Conservation (phyloP, 768 basidiomycete genomes). For the Cyathus striatus region DNA sequence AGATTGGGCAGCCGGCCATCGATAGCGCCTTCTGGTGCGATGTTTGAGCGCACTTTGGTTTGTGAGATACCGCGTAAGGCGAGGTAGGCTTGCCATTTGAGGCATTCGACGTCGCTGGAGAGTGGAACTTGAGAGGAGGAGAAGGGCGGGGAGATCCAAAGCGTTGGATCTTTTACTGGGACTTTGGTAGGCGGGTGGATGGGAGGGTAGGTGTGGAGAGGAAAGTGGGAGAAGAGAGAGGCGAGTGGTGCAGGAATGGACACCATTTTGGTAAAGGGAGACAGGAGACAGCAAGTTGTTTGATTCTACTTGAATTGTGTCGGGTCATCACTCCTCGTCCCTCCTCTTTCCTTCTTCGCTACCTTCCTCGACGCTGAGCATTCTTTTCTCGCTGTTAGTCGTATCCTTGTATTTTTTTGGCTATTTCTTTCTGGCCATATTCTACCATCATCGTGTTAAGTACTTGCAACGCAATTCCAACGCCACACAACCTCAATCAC, state of each 20-base stretch:
- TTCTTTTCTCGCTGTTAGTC: too few species aligned
- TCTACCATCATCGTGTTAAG: too few species aligned
- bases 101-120: conserved; percentile 77
- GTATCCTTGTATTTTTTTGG: too few species aligned
- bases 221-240: conserved; percentile 54
- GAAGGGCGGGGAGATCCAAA: conserved; percentile 63
- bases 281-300: neutral
- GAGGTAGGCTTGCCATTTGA: conserved; percentile 87
- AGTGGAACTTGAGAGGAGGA: conserved; percentile 28
- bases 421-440: too few species aligned
- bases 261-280: conserved; percentile 10
- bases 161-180: conserved; percentile 31
- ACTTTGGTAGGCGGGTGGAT: conserved; percentile 21
- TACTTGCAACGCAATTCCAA: too few species aligned
- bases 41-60: conserved; percentile 61
- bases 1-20: conserved; percentile 68
- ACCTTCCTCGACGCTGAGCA: too few species aligned
- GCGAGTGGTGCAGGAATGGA: conserved; percentile 29
- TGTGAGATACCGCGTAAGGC: conserved; percentile 55
- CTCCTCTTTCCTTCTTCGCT: too few species aligned
- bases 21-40: conserved; percentile 64
- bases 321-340: too few species aligned
- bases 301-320: neutral
- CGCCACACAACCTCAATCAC: neutral
- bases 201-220: conserved; percentile 48